Conservation (phyloP, 768 basidiomycete species). For the Suillus fuscotomentosus region DNA sequence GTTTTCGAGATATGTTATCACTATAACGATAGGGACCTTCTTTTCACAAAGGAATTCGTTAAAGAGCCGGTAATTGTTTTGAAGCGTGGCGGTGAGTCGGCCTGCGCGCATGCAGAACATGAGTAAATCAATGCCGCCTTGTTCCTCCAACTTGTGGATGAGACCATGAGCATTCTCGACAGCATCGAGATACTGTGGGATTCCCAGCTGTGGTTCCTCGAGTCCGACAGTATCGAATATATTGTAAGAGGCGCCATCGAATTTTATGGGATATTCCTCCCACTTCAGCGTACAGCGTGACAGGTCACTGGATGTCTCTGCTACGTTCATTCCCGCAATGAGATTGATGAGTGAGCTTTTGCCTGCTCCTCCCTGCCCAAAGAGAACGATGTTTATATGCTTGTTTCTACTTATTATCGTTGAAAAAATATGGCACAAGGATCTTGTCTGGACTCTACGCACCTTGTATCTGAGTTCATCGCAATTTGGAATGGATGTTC, state of each 20-base stretch:
- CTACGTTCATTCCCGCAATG: constrained; percentile 22
- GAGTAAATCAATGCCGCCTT: constrained; percentile 39
- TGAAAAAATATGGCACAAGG: neutral
- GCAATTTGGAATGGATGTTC: neutral
- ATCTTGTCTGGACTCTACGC: neutral
- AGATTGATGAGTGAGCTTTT: constrained; percentile 32
- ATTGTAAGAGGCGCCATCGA: constrained; percentile 17
- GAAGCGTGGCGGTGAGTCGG: constrained; percentile 33
- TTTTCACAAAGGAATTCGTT: constrained; percentile 36
- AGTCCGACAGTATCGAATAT: constrained; percentile 37
- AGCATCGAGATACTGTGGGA: constrained; percentile 23
- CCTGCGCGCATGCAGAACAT: constrained; percentile 38
- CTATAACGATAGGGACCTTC: constrained; percentile 37
- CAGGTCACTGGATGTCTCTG: constrained; percentile 27
- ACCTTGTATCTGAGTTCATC: neutral
- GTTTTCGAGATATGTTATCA: constrained; percentile 39
- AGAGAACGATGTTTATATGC: constrained; percentile 33
- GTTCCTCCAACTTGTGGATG: constrained; percentile 29
- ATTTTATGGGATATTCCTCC: constrained; percentile 24
- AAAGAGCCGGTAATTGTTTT: constrained; percentile 40
- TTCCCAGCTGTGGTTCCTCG: constrained; percentile 27
- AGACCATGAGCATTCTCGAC: constrained; percentile 31
- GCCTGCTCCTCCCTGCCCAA: constrained; percentile 40
- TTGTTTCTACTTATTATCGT: constrained; percentile 12
- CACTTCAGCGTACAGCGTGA: constrained; percentile 39